Evolutionary conservation across 1,284 basidiomycete genomes (phyloP).

Genomic region (Neonothopanus nambi): DNA sequence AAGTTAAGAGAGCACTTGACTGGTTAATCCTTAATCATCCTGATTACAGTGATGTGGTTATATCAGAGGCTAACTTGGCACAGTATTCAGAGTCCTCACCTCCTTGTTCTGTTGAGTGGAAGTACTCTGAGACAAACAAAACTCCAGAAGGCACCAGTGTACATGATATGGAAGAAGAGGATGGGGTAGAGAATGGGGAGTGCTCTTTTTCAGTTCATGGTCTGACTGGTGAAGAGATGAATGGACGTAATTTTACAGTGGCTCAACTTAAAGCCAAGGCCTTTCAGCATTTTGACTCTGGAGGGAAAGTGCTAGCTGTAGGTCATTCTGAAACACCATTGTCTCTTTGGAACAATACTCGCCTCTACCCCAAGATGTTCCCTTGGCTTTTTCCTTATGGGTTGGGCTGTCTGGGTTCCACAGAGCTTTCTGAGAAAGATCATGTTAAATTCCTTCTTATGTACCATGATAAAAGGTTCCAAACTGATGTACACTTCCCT

Average conservation of each 20-base stretch:
- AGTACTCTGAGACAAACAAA: background rate
- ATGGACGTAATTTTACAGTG: constrained; percentile 12
- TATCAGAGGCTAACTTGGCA: constrained; percentile 12
- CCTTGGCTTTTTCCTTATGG: constrained; percentile 19
- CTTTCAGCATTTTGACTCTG: too few relatives aligned
- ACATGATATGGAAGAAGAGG: constrained; percentile 15
- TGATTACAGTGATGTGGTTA: constrained; percentile 28
- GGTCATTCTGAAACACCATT: too few relatives aligned
- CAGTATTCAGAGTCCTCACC: background rate
- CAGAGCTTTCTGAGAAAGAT: constrained; percentile 3
- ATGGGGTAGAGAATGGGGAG: constrained; percentile 17
- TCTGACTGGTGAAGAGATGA: constrained; percentile 17
- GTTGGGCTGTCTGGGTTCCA: background rate
- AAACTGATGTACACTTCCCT: too few relatives aligned
- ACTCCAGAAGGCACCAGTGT: background rate
- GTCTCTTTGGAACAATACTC: constrained; percentile 31
- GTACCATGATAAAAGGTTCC: too few relatives aligned
- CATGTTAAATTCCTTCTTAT: constrained; percentile 27
- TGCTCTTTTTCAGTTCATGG: constrained; percentile 25
- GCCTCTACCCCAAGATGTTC: constrained; percentile 33
- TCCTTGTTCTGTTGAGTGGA: background rate
- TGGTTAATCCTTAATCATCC: constrained; percentile 33
- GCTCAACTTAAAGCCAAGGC: constrained; percentile 10
- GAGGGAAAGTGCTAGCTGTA: too few relatives aligned
- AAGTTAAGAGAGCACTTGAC: constrained; percentile 25